Base-by-base conservation (phyloP, 352 stramenopile species). In the Thraustochytrium sp. region DNA sequence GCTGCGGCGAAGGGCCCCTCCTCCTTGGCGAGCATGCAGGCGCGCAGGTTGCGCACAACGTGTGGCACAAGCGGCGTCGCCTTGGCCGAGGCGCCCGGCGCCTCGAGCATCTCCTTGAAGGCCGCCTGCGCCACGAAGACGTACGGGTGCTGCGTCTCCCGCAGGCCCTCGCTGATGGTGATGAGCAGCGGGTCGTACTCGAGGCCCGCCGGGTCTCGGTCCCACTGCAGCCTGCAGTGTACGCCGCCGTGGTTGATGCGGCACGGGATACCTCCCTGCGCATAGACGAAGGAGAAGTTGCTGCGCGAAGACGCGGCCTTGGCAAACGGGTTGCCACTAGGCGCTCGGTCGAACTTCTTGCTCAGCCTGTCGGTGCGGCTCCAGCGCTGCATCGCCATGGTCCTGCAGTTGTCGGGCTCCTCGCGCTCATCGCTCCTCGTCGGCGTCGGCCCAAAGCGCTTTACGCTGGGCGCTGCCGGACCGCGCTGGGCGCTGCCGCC, bases 31-130 rank as follows among this genome's bases (percentile, higher is more conserved):
- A 80, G 31, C 68, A 80, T 80, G 68, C 44, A 63, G 5, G 46
- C 44, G 2, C 68, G 68, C 42, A 80, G 42, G 31, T 80, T 61
- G 5, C 68, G 48, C 13, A 80, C 68, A 40, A 80, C 26, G 44
- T 80, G 68, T 11, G 68, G 44, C 34, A 80, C 31, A 18, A 80
- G 48, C 1, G 68, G 68, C 16, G 31, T 51, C 4, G 53, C 34
- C 26, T 80, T 80, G 26, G 48, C 68, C 21, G 68, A 42, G n/a
- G 68, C 68, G 37, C 53, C 53, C 9, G 68, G 68, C 8, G 68
- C 68, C 53, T 80, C 68, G 48, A 80, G 68, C 48, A 80, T 46
- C 37, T 80, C 68, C 23, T 63, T 68, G 34, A 80, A 80, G 49
- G 68, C 68, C 5, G 23, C 26, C 53, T 80, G 68, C 42, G 68